Percentiles rank a stretch among this genome's conserved stretches.
These are phyloP conservation scores for Vanrija sp. DNA, from an alignment of 1,284 basidiomycete genomes.

Conservation along the genomic window DNA sequence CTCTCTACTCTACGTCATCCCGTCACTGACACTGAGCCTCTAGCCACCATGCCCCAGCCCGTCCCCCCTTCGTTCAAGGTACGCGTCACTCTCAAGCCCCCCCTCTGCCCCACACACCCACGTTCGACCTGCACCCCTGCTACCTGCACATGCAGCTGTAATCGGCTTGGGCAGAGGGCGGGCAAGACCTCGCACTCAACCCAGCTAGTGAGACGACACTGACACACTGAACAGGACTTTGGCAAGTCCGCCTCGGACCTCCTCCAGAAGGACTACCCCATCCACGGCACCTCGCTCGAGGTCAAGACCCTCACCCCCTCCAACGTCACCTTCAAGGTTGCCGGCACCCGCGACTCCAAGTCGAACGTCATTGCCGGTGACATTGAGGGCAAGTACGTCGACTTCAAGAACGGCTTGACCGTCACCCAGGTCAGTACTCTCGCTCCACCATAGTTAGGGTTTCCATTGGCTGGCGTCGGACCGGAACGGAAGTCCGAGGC, in stretches of 20 bases:
- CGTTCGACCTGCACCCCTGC: background rate
- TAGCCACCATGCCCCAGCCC: conserved; percentile 68
- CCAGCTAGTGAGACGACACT: background rate
- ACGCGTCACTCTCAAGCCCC: conserved; percentile 19
- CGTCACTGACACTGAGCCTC: background rate
- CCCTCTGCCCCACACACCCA: background rate
- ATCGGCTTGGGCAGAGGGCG: too few species aligned
- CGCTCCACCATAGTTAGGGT: background rate
- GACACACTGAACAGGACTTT: conserved; percentile 61
- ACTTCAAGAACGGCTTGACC: conserved; percentile 82
- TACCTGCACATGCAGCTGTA: too few species aligned
- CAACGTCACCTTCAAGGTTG: conserved; percentile 82
- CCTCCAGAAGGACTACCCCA: conserved; percentile 88
- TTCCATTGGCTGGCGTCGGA: background rate
- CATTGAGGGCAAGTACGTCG: conserved; percentile 84
- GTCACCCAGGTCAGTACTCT: conserved; percentile 63
- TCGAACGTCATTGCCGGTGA: conserved; percentile 70
- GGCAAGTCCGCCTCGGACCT: conserved; percentile 97
- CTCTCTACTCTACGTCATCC: too few species aligned
- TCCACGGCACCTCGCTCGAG: conserved; percentile 71
- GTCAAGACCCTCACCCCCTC: conserved; percentile 94
- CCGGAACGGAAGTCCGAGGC: background rate
- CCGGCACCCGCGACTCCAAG: conserved; percentile 71
- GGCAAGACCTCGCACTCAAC: background rate
- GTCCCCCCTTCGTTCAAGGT: conserved; percentile 93